phyloP scores from a whole-genome alignment of 202 grass and related monocot species.

The Setaria viridis region DNA sequence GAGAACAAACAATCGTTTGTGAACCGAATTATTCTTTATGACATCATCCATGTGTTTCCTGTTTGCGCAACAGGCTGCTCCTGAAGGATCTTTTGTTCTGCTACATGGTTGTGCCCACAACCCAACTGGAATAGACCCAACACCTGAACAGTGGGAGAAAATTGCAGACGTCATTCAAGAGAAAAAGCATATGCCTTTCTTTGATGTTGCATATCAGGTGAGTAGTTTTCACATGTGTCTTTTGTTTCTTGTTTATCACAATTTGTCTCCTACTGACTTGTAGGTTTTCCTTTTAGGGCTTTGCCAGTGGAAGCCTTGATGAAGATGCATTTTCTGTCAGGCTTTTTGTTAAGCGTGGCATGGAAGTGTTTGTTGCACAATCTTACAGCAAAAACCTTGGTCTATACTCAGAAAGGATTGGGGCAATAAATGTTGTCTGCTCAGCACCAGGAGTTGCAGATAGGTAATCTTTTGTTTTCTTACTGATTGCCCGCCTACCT shows the following conservation, averaged over 20 bases:
- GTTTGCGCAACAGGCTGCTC: constrained; percentile 74
- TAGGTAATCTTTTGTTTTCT: constrained; percentile 55
- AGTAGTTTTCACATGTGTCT: constrained; percentile 33
- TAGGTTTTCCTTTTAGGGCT: constrained; percentile 66
- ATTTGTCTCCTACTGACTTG: constrained; percentile 33
- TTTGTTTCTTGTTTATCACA: constrained; percentile 17
- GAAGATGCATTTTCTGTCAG: constrained; percentile 89
- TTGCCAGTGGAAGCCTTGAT: constrained; percentile 98
- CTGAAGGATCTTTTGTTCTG: constrained; percentile 93
- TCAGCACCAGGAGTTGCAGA: constrained; percentile 72
- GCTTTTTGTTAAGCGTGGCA: constrained; percentile 85
- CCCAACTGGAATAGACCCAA: constrained; percentile 93
- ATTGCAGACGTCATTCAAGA: constrained; percentile 89
- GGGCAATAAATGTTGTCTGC: constrained; percentile 92
- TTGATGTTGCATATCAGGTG: constrained; percentile 99
- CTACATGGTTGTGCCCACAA: constrained; percentile 93
- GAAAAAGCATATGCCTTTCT: constrained; percentile 88
- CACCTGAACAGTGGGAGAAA: constrained; percentile 81
- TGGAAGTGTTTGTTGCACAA: constrained; percentile 94
- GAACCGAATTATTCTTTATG: constrained; percentile 17
- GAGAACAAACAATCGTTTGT: constrained; percentile 19
- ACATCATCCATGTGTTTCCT: constrained; percentile 22
- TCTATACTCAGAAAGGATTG: constrained; percentile 90
- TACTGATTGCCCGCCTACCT: background rate
- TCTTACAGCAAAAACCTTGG: constrained; percentile 99